phyloP scores from a whole-genome alignment of 345 rosid species.

The Corchorus olitorius region DNA sequence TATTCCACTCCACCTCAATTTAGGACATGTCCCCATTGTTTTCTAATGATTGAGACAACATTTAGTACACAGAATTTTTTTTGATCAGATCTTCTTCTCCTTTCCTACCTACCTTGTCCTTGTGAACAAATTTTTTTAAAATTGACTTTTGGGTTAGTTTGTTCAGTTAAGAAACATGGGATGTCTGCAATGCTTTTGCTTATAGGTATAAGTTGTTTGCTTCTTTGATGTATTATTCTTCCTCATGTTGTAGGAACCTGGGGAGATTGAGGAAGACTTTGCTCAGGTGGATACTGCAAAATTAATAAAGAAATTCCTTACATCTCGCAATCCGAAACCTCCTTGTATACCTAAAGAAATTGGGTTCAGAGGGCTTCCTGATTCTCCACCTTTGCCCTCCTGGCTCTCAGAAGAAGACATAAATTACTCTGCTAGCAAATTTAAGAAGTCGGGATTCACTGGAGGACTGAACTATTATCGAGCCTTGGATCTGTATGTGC shows the following conservation, averaged over 20 bases:
- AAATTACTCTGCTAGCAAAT: conserved; percentile 58
- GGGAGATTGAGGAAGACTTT: conserved; percentile 73
- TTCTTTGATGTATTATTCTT: conserved; percentile 2
- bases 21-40: background rate
- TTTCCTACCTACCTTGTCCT: background rate
- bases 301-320: conserved; percentile 44
- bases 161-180: background rate
- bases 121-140: background rate
- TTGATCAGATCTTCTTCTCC: background rate
- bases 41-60: background rate
- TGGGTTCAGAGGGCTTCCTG: conserved; percentile 59
- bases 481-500: conserved; percentile 61
- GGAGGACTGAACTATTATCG: conserved; percentile 88
- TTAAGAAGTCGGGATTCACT: conserved; percentile 67
- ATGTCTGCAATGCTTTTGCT: background rate
- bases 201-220: background rate
- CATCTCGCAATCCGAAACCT: conserved; percentile 46
- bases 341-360: conserved; percentile 56
- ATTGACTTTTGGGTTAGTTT: background rate
- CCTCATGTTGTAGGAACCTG: conserved; percentile 56
- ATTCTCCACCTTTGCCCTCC: conserved; percentile 48
- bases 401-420: conserved; percentile 80
- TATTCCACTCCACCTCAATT: background rate
- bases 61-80: background rate
- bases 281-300: conserved; percentile 56